phyloP scores from a whole-genome alignment of 2,329 filamentous ascomycete genomes.

The Cladosporium sp. region DNA sequence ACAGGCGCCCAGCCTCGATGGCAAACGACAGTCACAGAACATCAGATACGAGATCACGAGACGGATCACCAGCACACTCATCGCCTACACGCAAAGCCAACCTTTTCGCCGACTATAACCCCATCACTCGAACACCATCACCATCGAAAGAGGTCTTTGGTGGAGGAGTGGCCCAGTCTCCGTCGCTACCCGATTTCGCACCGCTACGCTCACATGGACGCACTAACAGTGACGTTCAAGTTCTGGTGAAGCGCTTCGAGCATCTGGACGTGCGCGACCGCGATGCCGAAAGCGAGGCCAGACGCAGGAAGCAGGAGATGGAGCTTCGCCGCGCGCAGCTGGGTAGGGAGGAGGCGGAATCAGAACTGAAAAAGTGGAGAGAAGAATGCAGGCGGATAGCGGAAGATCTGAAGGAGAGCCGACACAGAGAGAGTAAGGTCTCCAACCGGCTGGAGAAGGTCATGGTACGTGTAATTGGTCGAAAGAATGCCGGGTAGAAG shows the following conservation, averaged over 20 bases:
- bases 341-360: constrained; percentile 62
- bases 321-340: constrained; percentile 42
- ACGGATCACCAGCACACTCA: constrained; percentile 25
- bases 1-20: constrained; percentile 38
- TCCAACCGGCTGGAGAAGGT: constrained; percentile 64
- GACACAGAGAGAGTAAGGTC: constrained; percentile 61
- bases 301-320: constrained; percentile 40
- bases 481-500: background rate
- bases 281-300: constrained; percentile 36
- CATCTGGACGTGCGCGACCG: constrained; percentile 54
- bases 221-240: constrained; percentile 57
- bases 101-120: constrained; percentile 29
- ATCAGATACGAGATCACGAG: constrained; percentile 30
- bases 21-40: constrained; percentile 35
- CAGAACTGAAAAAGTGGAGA: constrained; percentile 59
- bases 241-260: constrained; percentile 67
- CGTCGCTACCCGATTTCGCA: constrained; percentile 30
- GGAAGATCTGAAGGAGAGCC: constrained; percentile 60
- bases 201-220: constrained; percentile 38
- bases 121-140: constrained; percentile 14
- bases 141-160: constrained; percentile 16
- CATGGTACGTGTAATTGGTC: constrained; percentile 53
- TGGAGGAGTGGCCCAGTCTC: constrained; percentile 24
- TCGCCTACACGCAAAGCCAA: constrained; percentile 31
- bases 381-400: constrained; percentile 57